Percentiles rank a stretch among this genome's conserved stretches.
Conservation (phyloP, 1,284 basidiomycete species). For the Sphaerobolus stellatus region DNA sequence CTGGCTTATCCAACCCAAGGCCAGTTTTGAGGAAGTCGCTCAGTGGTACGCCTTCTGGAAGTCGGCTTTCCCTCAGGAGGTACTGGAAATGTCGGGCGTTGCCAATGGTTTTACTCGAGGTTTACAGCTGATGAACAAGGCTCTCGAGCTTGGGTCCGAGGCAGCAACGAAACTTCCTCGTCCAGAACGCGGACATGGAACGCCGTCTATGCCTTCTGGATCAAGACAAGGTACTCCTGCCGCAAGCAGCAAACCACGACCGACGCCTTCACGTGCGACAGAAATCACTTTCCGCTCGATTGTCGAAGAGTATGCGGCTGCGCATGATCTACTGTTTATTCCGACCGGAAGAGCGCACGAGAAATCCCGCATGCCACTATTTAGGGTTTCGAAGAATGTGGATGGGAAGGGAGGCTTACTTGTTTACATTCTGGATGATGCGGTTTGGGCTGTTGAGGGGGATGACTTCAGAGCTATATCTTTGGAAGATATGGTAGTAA, state of each 20-base stretch:
- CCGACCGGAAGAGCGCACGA: slow-evolving; percentile 83
- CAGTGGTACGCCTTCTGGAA: slow-evolving; percentile 88
- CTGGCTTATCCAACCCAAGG: slow-evolving; percentile 85
- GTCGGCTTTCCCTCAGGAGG: slow-evolving; percentile 66
- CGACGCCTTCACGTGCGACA: slow-evolving; percentile 48
- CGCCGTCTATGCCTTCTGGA: slow-evolving; percentile 47
- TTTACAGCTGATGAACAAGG: slow-evolving; percentile 89
- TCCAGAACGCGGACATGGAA: slow-evolving; percentile 40
- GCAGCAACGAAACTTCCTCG: slow-evolving; percentile 61
- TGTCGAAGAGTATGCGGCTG: slow-evolving; percentile 83
- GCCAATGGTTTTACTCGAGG: slow-evolving; percentile 81
- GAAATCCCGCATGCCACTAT: slow-evolving; percentile 81
- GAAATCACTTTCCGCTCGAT: slow-evolving; percentile 89
- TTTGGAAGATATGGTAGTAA: slow-evolving; percentile 68
- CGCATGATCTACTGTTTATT: slow-evolving; percentile 85
- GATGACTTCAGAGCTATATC: slow-evolving; percentile 62
- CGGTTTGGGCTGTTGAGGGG: slow-evolving; percentile 70
- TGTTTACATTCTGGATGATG: slow-evolving; percentile 86
- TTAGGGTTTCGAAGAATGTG: slow-evolving; percentile 72
- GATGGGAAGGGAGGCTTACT: slow-evolving; percentile 84
- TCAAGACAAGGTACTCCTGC: slow-evolving; percentile 29
- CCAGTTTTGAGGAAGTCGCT: slow-evolving; percentile 87
- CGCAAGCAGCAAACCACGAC: slow-evolving; percentile 24
- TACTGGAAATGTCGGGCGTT: slow-evolving; percentile 64
- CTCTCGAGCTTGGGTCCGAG: slow-evolving; percentile 80